Evolutionary conservation across 2,329 filamentous ascomycete species (phyloP), one percentile per base, ranked within the genome.

Genomic region (Fusarium sp.): DNA sequence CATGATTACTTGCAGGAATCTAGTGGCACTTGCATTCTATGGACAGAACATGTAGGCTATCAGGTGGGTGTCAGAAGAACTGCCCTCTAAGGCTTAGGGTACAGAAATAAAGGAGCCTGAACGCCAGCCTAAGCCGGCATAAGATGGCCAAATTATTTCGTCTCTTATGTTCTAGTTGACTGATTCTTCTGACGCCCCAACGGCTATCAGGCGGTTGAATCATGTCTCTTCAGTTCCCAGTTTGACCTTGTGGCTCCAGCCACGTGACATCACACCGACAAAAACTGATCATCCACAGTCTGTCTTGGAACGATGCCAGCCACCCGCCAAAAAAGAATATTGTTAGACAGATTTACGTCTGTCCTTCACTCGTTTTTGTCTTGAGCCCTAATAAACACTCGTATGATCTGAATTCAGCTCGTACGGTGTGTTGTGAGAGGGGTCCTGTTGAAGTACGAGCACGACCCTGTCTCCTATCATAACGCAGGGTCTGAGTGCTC

Each of bases 231-330:
- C 55, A 60, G 25, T 43, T 58, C 45, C 51, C 51, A 43, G 46
- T 43, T 57, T 46, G 48, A 34, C 13, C 44, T 34, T 25, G 50
- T 52, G 28, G 51, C 54, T 61, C 53, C 58, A 63, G 66, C 72
- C 72, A 74, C 72, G 72, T 74, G 72, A 74, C 72, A 70, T 70
- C 72, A 75, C 72, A 75, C 72, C 72, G 72, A 74, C 69, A 68
- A 57, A 65, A 70, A 58, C 54, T 57, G 45, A 61, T 70, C 65
- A 62, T 62, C 59, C 69, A 65, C 45, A 49, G 12, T 46, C 44
- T 60, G 19, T 62, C 52, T 48, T 52, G 45, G 45, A 61, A 48
- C 59, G 56, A 60, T 48, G 62, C 60, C 64, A 73, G 62, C 72
- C 72, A 68, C 60, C 69, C 54, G 63, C 59, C 34, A 26, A 26